Conservation (phyloP, 2,329 filamentous ascomycete genomes). For the Plectosphaerella sp. region DNA sequence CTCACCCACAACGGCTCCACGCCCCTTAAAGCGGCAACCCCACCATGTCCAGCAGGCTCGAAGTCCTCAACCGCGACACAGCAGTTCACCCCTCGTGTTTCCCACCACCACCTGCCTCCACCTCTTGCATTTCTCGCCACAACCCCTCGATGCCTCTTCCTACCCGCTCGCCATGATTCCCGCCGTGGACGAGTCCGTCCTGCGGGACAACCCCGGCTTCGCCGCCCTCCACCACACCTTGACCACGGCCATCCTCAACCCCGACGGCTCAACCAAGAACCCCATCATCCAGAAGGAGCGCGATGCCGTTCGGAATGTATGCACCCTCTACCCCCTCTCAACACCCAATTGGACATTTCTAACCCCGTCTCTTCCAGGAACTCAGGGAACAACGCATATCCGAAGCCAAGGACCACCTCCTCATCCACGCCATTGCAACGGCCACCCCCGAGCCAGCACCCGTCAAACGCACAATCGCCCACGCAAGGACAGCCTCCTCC, state of each 20-base stretch:
- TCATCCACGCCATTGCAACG: conserved; percentile 44
- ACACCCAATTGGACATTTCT: background rate
- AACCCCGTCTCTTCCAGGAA: conserved; percentile 28
- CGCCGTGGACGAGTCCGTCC: conserved; percentile 48
- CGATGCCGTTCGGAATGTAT: conserved; percentile 43
- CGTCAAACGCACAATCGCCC: conserved; percentile 19
- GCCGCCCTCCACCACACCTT: conserved; percentile 53
- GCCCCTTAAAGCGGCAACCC: too few species aligned
- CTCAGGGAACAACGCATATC: conserved; percentile 43
- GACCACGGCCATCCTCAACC: conserved; percentile 48
- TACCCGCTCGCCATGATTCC: conserved; percentile 43
- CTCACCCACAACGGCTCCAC: too few species aligned
- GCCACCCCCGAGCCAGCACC: conserved; percentile 24
- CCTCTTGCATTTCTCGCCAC: too few species aligned
- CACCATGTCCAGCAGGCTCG: too few species aligned
- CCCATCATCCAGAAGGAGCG: conserved; percentile 45
- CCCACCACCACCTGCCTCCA: too few species aligned
- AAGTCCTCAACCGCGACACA: too few species aligned
- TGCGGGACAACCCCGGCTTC: conserved; percentile 56
- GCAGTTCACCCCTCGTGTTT: too few species aligned
- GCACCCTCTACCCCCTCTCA: conserved; percentile 2
- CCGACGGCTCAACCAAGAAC: conserved; percentile 53
- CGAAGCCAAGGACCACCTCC: conserved; percentile 44
- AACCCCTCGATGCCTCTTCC: too few species aligned
- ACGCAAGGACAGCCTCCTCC: conserved; percentile 16